Evolutionary conservation across 345 rosid genomes (phyloP).

Genomic region (Syzygium jambos): DNA sequence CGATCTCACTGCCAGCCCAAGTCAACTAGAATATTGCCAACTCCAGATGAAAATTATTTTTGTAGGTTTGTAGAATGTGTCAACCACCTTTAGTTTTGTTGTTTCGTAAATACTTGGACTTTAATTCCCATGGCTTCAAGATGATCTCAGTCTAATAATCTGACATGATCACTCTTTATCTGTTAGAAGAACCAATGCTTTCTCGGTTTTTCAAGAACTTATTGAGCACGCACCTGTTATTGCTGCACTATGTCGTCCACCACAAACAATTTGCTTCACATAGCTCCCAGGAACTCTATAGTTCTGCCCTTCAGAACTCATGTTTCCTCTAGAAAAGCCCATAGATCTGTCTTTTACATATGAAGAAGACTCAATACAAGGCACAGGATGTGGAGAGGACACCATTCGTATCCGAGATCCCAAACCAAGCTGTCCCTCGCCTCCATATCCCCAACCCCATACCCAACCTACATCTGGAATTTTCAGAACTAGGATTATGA

Average conservation of each 20-base stretch:
- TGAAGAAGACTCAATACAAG: constrained; percentile 60
- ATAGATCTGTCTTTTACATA: constrained; percentile 43
- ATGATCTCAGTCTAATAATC: not conserved
- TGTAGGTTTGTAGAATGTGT: not conserved
- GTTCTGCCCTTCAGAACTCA: constrained; percentile 48
- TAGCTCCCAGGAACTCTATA: constrained; percentile 74
- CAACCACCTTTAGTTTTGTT: not conserved
- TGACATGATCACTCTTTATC: not conserved
- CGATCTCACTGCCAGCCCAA: not conserved
- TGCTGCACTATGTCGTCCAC: constrained; percentile 95
- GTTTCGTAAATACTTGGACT: not conserved
- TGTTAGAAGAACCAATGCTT: not conserved
- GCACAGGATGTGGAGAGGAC: constrained; percentile 89
- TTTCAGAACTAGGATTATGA: constrained; percentile 28
- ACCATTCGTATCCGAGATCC: constrained; percentile 90
- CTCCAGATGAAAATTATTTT: not conserved
- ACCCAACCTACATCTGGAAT: constrained; percentile 93
- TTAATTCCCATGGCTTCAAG: not conserved
- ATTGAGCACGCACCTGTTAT: constrained; percentile 53
- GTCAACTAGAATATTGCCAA: not conserved
- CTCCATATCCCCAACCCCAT: constrained; percentile 99
- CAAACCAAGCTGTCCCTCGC: constrained; percentile 99
- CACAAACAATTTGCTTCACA: constrained; percentile 84
- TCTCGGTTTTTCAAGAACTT: not conserved
- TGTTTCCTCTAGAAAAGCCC: constrained; percentile 38